phyloP scores from a whole-genome alignment of 2,329 filamentous ascomycete genomes.

The Fusarium staphyleae region DNA sequence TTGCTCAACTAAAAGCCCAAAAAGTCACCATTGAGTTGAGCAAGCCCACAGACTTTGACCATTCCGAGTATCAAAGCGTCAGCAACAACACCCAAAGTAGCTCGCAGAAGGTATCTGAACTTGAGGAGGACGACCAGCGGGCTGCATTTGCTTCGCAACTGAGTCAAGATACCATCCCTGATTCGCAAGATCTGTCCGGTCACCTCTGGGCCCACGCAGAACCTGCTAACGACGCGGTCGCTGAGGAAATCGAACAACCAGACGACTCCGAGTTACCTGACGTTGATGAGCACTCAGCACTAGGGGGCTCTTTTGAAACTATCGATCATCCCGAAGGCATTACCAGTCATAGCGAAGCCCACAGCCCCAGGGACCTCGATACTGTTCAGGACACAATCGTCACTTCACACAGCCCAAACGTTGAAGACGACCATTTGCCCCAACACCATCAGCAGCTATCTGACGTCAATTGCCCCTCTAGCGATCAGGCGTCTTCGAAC shows the following conservation, averaged over 20 bases:
- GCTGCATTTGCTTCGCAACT: conserved; percentile 42
- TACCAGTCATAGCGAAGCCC: neutral
- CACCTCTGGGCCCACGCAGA: conserved; percentile 32
- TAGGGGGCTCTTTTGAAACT: neutral
- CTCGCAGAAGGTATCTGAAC: conserved; percentile 43
- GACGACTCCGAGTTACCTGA: neutral
- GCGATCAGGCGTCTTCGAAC: neutral
- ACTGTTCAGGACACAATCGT: neutral
- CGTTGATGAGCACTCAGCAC: neutral
- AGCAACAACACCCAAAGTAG: conserved; percentile 42
- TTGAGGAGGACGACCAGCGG: conserved; percentile 47
- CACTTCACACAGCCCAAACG: neutral
- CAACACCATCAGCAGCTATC: neutral
- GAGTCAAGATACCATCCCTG: conserved; percentile 51
- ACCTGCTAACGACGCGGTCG: neutral
- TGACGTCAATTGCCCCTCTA: neutral
- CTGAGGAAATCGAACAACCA: conserved; percentile 3
- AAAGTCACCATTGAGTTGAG: conserved; percentile 43
- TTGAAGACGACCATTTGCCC: neutral
- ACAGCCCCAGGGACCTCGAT: neutral
- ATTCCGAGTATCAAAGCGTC: conserved; percentile 47
- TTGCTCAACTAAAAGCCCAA: conserved; percentile 14
- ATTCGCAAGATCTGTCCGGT: conserved; percentile 52
- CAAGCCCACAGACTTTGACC: conserved; percentile 45
- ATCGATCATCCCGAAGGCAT: neutral